Base-by-base conservation (phyloP, 2,329 filamentous ascomycete species). In the Stagonosporopsis vannaccii region DNA sequence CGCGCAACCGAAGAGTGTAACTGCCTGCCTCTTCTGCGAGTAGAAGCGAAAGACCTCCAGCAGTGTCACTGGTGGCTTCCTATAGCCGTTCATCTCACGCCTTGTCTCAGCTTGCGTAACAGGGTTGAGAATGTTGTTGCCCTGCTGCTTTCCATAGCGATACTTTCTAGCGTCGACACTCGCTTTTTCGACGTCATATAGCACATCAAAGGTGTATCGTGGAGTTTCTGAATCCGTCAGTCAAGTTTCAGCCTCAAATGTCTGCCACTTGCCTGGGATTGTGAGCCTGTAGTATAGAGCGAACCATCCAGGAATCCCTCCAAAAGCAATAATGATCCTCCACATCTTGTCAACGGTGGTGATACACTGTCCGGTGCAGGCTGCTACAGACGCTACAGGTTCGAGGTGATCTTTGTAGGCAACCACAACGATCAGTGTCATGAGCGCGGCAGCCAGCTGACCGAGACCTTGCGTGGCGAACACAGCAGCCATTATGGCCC, bases 381-480 rank as follows among this genome's bases (percentile, higher is more conserved):
- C 74, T 25, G 78, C 79, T 4, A 83, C 80, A 5, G 78, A 79
- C 25, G 79, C 70, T 13, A 85, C 84, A 1, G 77, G 76, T 45
- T 80, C 67, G 0, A 91, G 82, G 5, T 86, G 85, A 15, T 83
- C 78, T 75, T 87, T 89, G 81, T 91, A 92, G 43, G 87, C 88
- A 13, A 87, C 79, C 0, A 88, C 90, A 53, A 90, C 68, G 67
- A 93, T 90, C 42, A 95, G 80, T 74, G 91, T 89, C 60, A 95
- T 82, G 26, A 94, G 84, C 42, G 90, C 90, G 44, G 89, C 90
- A 23, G 81, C 82, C 51, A 95, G 87, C 76, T 95, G 91, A 19
- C 91, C 91, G 47, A 95, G 84, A 62, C 91, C 90, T 75, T 96
- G 91, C 90, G 93, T 94, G 64, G 90, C 90, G 69, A 95, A 95